phyloP scores from a whole-genome alignment of 768 basidiomycete species.

The Pulveroboletus ravenelii region DNA sequence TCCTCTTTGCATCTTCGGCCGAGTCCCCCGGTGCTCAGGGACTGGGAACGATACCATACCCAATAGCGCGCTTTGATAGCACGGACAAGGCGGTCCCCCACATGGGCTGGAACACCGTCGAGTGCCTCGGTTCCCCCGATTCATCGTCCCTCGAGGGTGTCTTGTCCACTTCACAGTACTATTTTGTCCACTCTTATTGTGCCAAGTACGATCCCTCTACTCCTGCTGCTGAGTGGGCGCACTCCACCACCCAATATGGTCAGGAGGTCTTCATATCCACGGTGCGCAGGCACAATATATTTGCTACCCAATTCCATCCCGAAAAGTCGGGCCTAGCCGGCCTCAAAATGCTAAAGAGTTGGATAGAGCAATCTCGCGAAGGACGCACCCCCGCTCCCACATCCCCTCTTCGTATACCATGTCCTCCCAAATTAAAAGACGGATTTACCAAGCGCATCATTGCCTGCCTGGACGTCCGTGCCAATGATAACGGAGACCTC shows the following conservation, averaged over 20 bases:
- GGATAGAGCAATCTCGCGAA: constrained; percentile 60
- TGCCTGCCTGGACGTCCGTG: constrained; percentile 95
- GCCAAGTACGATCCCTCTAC: constrained; percentile 66
- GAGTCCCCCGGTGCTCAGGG: constrained; percentile 70
- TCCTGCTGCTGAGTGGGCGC: constrained; percentile 67
- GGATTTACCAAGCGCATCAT: constrained; percentile 90
- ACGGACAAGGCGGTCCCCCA: constrained; percentile 87
- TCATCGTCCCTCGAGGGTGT: constrained; percentile 42
- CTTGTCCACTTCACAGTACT: constrained; percentile 66
- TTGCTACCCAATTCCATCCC: constrained; percentile 95
- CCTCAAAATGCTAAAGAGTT: constrained; percentile 69
- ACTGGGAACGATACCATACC: constrained; percentile 78
- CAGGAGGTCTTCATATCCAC: constrained; percentile 84
- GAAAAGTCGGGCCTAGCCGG: constrained; percentile 94
- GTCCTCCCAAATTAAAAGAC: constrained; percentile 44
- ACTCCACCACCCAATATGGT: constrained; percentile 93
- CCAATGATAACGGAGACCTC: constrained; percentile 93
- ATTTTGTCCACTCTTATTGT: constrained; percentile 96
- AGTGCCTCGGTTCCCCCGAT: constrained; percentile 45
- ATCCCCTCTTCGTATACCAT: constrained; percentile 27
- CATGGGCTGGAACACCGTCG: constrained; percentile 93
- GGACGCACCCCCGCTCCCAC: constrained; percentile 33
- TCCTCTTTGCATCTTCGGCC: constrained; percentile 82
- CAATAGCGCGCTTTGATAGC: constrained; percentile 70
- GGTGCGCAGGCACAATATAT: constrained; percentile 78